Base-by-base conservation (phyloP, 805 yeast genomes). In the Ogataea philodendri region DNA sequence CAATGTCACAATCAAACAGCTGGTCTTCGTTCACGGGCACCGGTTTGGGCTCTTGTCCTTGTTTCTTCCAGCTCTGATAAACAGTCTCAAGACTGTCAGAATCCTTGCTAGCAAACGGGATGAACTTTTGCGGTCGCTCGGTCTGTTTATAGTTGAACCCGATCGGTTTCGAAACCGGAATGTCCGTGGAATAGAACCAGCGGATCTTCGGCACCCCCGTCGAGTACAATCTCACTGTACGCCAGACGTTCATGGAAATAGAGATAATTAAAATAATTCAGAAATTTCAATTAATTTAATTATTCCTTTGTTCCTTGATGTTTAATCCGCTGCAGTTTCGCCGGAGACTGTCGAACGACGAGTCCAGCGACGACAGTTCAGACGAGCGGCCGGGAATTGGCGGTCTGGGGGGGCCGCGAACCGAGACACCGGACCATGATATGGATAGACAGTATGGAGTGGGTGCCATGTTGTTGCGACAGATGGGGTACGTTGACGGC, bases 401-500 rank as follows among this genome's bases (percentile, higher is more conserved):
- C 4, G 30, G 26, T 4, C 25, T 30, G 4, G 7, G 3, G 30
- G n/a, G 11, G 5, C n/a, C 3, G n/a, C 13, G 9, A 14, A 21
- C 9, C 17, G 25, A 18, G 13, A 18, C 5, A n/a, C 17, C 13
- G 11, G 20, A 23, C 1, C 15, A 22, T 1, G 29, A 26, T 10
- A 30, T 36, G 18, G 39, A 36, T 5, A 32, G 37, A 13, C 51
- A 50, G 21, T 88, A 89, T 54, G 97, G 97, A 5, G 76, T 87
- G 23, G 97, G 97, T 22, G 95, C 95, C 3, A 61, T 70, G 32
- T 62, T 90, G 32, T 58, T 90, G 63, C 68, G 76, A 42, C 73
- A 78, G 44, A 89, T 90, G 97, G 98, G 98, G 0, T 89, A 85
- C 59, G 70, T 71, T 6, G 74, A 73, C 25, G 97, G 98, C 0